Evolutionary conservation across 2,329 filamentous ascomycete species (phyloP).

Genomic region (Harringtonia aguacate): DNA sequence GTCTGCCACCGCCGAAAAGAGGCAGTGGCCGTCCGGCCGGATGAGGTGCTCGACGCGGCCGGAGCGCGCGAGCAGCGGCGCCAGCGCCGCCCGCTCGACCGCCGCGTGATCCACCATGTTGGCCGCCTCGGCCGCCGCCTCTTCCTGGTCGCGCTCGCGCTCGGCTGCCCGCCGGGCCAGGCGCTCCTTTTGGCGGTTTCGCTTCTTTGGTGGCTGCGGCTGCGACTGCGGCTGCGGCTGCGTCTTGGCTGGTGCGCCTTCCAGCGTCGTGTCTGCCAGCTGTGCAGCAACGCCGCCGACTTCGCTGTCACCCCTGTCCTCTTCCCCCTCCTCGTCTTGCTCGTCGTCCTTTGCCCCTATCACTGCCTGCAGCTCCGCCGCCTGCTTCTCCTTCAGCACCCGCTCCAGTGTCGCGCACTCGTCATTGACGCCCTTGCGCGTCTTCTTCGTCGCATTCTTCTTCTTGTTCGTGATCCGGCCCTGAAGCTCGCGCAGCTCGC

Average conservation of each 20-base stretch:
- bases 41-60: slow-evolving; percentile 68
- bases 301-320: slow-evolving; percentile 4
- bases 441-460: slow-evolving; percentile 90
- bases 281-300: slow-evolving; percentile 4
- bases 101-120: slow-evolving; percentile 62
- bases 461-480: slow-evolving; percentile 86
- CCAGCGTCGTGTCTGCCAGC: slow-evolving; percentile 10
- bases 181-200: slow-evolving; percentile 84
- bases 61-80: slow-evolving; percentile 50
- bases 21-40: slow-evolving; percentile 82
- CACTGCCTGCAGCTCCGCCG: slow-evolving; percentile 42
- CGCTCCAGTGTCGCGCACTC: slow-evolving; percentile 65
- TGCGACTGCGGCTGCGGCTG: slow-evolving; percentile 11
- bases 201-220: slow-evolving; percentile 47
- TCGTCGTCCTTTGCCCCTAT: slow-evolving; percentile 16
- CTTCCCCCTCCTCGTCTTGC: slow-evolving; percentile 11
- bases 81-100: slow-evolving; percentile 61
- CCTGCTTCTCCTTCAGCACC: slow-evolving; percentile 55
- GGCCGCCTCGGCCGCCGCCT: slow-evolving; percentile 66
- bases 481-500: slow-evolving; percentile 81
- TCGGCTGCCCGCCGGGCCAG: slow-evolving; percentile 83
- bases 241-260: not conserved
- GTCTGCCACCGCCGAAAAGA: slow-evolving; percentile 86
- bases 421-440: slow-evolving; percentile 60
- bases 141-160: slow-evolving; percentile 55